phyloP scores from a whole-genome alignment of 352 stramenopile genomes.

The Globisporangium canariense region DNA sequence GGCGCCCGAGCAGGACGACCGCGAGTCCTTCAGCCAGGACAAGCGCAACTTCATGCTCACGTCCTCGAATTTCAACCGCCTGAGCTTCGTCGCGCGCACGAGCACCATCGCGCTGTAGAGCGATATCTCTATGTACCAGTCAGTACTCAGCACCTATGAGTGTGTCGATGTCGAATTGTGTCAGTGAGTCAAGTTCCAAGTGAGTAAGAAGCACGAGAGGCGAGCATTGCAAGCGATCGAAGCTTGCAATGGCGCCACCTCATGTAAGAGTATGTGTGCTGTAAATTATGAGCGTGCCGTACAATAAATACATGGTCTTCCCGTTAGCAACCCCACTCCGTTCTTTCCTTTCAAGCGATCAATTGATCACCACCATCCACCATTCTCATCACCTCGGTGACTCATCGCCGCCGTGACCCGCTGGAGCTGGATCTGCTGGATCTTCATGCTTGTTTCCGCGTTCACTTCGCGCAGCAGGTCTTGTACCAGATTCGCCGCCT shows the following conservation, averaged over 20 bases:
- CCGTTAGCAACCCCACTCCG: not conserved
- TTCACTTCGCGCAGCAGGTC: constrained; percentile 35
- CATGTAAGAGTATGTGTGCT: not conserved
- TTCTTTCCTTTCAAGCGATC: not conserved
- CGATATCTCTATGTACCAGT: not conserved
- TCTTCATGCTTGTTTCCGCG: constrained; percentile 35
- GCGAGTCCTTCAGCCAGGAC: constrained; percentile 4
- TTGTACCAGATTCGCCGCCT: constrained; percentile 34
- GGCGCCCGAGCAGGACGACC: constrained; percentile 27
- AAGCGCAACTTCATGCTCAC: constrained; percentile 20
- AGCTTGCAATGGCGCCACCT: not conserved
- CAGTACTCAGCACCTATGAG: not conserved
- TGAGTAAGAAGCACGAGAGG: not conserved
- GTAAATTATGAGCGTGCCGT: constrained; percentile 8
- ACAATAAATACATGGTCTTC: constrained; percentile 1
- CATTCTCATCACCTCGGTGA: not conserved
- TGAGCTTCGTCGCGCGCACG: constrained; percentile 12
- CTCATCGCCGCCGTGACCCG: constrained; percentile 10
- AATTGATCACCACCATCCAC: constrained; percentile 9
- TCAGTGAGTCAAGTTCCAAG: not conserved
- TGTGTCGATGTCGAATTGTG: constrained; percentile 1
- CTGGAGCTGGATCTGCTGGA: constrained; percentile 39
- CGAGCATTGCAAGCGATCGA: constrained; percentile 8
- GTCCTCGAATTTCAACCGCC: constrained; percentile 12
- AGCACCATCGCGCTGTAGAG: constrained; percentile 18